Evolutionary conservation across 805 yeast genomes (phyloP), one percentile per base, ranked within the genome.

Genomic region (Starmerella sirachaensis): DNA sequence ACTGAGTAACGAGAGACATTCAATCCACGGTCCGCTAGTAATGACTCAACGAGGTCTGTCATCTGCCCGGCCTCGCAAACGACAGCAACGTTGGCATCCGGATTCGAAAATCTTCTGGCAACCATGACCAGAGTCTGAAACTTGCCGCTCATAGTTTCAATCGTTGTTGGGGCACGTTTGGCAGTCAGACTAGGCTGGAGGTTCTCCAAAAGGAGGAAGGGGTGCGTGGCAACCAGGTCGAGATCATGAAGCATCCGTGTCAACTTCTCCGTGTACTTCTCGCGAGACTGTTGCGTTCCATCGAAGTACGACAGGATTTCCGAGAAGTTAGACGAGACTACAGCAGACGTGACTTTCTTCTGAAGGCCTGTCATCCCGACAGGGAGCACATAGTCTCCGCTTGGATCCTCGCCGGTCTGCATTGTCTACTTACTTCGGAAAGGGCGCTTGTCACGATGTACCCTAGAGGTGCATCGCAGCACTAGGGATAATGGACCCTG

Each of bases 231-330:
- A 2, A 86, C 91, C 18, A 78, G 65, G 55, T 77, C 78, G 30
- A 86, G 73, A 59, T 86, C 85, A 41, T 70, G 59, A 42, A 82
- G 70, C 57, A 93, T 72, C 6, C 82, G 78, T 42, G 74, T 70
- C 56, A 88, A 65, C 37, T 45, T 45, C 6, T 29, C 35, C 0
- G 93, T 76, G 52, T 82, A 64, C 29, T 35, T 37, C 25, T 80
- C 70, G 20, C 81, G 72, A 32, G 68, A 68, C 34, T 72, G 74
- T 32, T 57, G 49, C n/a, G 55, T 43, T 29, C 58, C 64, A 38
- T 84, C 93, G 53, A 82, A 85, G 56, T 78, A 86, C 58, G 84
- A 77, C 49, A 88, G 64, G 41, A 88, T 84, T 54, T 86, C 97
- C 23, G 88, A 74, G 55, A 86, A 88, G 59, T 88, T 97, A 28